Evolutionary conservation across 2,329 filamentous ascomycete species (phyloP), one percentile per base, ranked within the genome.

Genomic region (Acrocalymma vagum): DNA sequence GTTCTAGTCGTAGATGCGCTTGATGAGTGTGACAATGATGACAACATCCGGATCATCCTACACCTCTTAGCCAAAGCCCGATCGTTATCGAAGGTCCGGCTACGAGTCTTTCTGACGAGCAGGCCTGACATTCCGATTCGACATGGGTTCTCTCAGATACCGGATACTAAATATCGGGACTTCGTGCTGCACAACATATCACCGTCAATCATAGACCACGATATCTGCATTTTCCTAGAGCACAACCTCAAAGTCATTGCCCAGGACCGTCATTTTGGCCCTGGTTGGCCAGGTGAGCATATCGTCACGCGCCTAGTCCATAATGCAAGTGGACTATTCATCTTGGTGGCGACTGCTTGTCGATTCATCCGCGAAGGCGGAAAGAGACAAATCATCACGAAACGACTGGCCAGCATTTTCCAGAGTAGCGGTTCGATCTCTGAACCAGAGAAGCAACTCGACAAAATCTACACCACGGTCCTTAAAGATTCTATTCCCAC

Each of bases 311-410:
- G 25, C 14, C 36, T 70, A 8, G 49, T 60, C 26, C 15, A 50
- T 4, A 62, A 45, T 25, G 35, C 65, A 4, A 29, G 51, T 23
- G 56, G 59, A 6, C 47, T 70, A 16, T 70, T 70, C 36, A 70
- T 70, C 26, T 64, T 47, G 26, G 60, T 65, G 9, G 45, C 49
- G 9, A 60, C 52, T 2, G 41, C 28, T 2, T 56, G 45, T 42
- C 49, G 51, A 10, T 58, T 48, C 23, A 37, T 61, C 23, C 11
- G 24, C 8, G 35, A 41, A 18, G 37, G 22, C 14, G 24, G n/a
- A n/a, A 13, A 22, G 27, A 13, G n/a, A n/a, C n/a, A n/a, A n/a
- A n/a, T n/a, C n/a, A n/a, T n/a, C n/a, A n/a, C n/a, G n/a, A n/a
- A n/a, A n/a, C n/a, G n/a, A n/a, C n/a, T n/a, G n/a, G n/a, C n/a